A percentile compares a stretch with the other conserved stretches of the same genome.
Evolutionary conservation across 768 basidiomycete genomes (phyloP).

Genomic region (Termitomyces sp.): DNA sequence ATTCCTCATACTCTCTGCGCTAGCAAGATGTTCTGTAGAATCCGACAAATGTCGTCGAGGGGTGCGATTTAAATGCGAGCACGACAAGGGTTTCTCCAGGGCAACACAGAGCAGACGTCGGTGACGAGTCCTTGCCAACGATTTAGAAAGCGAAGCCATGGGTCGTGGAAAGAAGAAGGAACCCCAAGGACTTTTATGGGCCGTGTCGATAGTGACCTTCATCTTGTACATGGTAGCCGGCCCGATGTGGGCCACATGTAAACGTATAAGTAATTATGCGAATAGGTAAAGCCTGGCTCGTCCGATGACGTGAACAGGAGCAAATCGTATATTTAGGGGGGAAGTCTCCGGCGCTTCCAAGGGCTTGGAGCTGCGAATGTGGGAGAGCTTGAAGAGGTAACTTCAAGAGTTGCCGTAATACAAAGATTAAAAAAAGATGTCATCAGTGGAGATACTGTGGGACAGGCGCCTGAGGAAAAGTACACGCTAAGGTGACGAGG

Average conservation of each 20-base stretch:
- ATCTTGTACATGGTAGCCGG: constrained; percentile 4
- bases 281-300: neutral
- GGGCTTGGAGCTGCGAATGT: neutral
- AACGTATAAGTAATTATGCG: constrained; percentile 6
- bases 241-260: constrained; percentile 6
- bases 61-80: neutral
- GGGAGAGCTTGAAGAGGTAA: neutral
- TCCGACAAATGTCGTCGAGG: neutral
- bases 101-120: neutral
- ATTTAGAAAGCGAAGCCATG: constrained; percentile 7
- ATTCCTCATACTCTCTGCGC: neutral
- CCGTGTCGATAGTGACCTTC: constrained; percentile 4
- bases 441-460: neutral
- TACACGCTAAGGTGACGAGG: no score
- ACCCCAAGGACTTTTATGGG: neutral
- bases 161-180: constrained; percentile 9
- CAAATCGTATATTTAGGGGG: neutral
- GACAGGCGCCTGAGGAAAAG: neutral
- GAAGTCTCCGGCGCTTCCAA: constrained; percentile 1
- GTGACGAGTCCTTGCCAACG: neutral
- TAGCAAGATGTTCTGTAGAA: neutral
- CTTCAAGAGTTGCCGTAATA: neutral
- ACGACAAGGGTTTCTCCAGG: neutral
- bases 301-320: constrained; percentile 7
- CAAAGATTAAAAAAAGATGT: neutral